Percentiles rank a stretch among this genome's conserved stretches.
phyloP scores from a whole-genome alignment of 1,284 basidiomycete genomes.

The Exobasidium rhododendri region DNA sequence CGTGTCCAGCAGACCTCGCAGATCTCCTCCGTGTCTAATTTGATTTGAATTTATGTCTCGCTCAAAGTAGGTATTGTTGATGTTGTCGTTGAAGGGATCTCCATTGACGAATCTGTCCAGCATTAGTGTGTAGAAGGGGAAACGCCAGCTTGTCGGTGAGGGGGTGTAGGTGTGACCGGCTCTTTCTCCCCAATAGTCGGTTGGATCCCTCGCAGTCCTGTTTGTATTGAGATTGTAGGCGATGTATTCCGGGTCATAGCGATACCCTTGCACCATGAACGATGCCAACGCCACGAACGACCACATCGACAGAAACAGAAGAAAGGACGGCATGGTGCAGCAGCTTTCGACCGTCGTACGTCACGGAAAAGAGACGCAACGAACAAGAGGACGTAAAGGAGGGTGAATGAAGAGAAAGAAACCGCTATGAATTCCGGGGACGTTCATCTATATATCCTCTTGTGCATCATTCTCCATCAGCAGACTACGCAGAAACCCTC shows the following conservation, averaged over 20 bases:
- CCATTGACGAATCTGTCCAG: slow-evolving; percentile 10
- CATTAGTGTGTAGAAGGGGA: slow-evolving; percentile 2
- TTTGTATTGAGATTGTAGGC: slow-evolving; percentile 10
- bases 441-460: no score
- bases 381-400: no score
- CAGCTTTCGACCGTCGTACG: no score
- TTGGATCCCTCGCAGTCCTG: background rate
- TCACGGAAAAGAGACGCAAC: no score
- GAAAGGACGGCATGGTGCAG: no score
- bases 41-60: background rate
- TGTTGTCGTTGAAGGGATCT: slow-evolving; percentile 5
- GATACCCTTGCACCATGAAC: background rate
- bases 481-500: no score
- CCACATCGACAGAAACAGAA: no score
- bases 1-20: background rate
- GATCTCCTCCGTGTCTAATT: slow-evolving; percentile 4
- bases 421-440: no score
- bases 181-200: slow-evolving; percentile 1
- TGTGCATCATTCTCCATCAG: no score
- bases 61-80: slow-evolving; percentile 5
- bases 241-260: slow-evolving; percentile 3
- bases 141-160: slow-evolving; percentile 6
- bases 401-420: no score
- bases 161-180: background rate
- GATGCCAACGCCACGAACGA: no score